Evolutionary conservation across 176 grass and related monocot genomes (phyloP), one percentile per base, ranked within the genome.

Genomic region (Pontederia crassipes): DNA sequence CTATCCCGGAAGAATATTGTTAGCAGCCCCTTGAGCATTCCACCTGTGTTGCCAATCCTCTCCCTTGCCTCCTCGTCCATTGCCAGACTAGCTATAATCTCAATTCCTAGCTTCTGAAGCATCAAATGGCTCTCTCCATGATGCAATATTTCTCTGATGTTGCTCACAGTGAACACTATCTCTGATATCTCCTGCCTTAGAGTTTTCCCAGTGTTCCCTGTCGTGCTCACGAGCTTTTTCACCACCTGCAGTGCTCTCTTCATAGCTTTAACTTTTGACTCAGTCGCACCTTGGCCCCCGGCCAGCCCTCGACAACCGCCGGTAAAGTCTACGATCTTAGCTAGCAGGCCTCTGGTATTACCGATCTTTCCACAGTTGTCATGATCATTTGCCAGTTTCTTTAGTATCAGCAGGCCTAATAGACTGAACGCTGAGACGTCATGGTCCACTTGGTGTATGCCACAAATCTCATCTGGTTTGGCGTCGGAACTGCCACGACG

Each of bases 321-420:
- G 10, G 85, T 85, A 46, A 83, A 89, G 46, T 72, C 74, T 61
- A 95, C 81, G 62, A 95, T 89, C 66, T 85, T 89, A 69, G 88
- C 79, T 12, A 95, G 75, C 16, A 95, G 85, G 9, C 82, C 82
- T 7, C 89, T 78, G 0, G 79, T 69, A 67, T 64, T 82, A 8
- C 89, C 89, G 28, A 95, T 89, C 73, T 73, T 85, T 52, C 73
- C 62, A 65, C 79, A 85, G 57, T 89, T 95, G 59, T 85, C 76
- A 13, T 95, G 82, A 49, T 89, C 85, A 0, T 74, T 83, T 12
- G 82, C 82, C 11, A 95, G 79, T 63, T 83, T 95, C 76, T 95
- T 95, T 32, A 95, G 64, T 59, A 95, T 83, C 18, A 85, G 61
- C 10, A 95, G 82, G 4, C 89, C 85, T 10, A 95, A 69, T 26